A percentile compares a stretch with the other conserved stretches of the same genome.
These are phyloP conservation scores for Pseudomassariella vexata DNA, from an alignment of 2,329 filamentous ascomycete genomes.

Conservation along the genomic window DNA sequence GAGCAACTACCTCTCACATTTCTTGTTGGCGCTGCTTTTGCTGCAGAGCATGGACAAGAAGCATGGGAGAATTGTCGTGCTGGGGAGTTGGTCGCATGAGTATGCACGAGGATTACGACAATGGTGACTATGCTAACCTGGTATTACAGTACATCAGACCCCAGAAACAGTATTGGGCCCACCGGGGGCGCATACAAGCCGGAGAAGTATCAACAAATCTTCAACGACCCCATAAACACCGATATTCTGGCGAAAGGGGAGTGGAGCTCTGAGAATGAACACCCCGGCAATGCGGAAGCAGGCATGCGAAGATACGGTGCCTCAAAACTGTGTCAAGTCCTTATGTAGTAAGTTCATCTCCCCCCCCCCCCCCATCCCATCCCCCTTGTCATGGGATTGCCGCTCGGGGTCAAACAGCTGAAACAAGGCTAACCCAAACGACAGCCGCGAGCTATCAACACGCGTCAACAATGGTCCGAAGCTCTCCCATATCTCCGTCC, in stretches of 20 bases:
- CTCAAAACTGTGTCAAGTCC: conserved; percentile 23
- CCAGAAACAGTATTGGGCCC: conserved; percentile 4
- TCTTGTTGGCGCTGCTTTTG: conserved; percentile 24
- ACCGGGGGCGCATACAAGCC: conserved; percentile 10
- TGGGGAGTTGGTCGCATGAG: conserved; percentile 27
- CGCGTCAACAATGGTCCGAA: conserved; percentile 20
- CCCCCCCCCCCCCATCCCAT: background rate
- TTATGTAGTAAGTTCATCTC: conserved; percentile 18
- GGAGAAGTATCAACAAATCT: conserved; percentile 18
- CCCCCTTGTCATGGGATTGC: too few species aligned
- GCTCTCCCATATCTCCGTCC: conserved; percentile 20
- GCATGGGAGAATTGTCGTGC: conserved; percentile 22
- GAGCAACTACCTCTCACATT: conserved; percentile 26
- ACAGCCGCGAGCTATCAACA: conserved; percentile 22
- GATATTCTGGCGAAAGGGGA: conserved; percentile 19
- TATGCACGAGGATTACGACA: conserved; percentile 8
- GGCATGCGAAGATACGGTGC: conserved; percentile 27
- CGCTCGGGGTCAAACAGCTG: too few species aligned
- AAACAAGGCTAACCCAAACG: conserved; percentile 4
- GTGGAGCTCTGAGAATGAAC: conserved; percentile 17
- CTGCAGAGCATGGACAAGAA: conserved; percentile 27
- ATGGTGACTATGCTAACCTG: background rate
- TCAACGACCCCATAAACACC: conserved; percentile 13
- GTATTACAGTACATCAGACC: background rate
- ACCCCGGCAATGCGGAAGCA: conserved; percentile 11